Base-by-base conservation (phyloP, 2,329 filamentous ascomycete genomes). In the Boeremia exigua region DNA sequence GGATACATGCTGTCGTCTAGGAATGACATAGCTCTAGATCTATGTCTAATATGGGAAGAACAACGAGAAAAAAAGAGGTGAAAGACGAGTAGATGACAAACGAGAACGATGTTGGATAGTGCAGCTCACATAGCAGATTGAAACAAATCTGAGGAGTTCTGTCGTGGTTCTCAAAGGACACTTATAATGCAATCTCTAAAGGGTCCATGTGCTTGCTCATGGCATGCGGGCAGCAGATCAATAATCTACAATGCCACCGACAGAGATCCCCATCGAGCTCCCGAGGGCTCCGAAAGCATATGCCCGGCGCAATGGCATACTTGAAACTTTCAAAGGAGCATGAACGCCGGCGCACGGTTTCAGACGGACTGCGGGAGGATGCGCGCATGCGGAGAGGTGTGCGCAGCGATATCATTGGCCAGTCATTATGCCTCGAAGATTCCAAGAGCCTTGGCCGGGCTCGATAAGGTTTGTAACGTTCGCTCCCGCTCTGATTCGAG, bases 1-100 rank as follows among this genome's bases (percentile, higher is more conserved):
- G 61, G 61, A 40, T 62, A 61, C 27, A 58, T 52, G 28, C 54
- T 23, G 19, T 23, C 19, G 19, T 23, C 19, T 23, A 23, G 19
- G 19, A 23, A 23, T 23, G 19, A 23, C 19, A 23, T 23, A 23
- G 46, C 39, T 57, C 19, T 28, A 52, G 43, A 25, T 34, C 7
- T 14, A 29, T n/a, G 30, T 53, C 33, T 38, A 46, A 58, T 29
- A 39, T 17, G 19, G 5, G 2, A 39, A 6, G 9, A 27, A 12
- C 10, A 11, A n/a, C 5, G 4, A 17, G 6, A 2, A 3, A 29
- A 28, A n/a, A 33, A 11, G 17, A 29, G 25, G 10, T 12, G 4
- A 17, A 11, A n/a, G 19, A 11, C 3, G 19, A 47, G 19, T 23
- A 23, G 19, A 23, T 23, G 19, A 23, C 19, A 23, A 23, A 23